These are phyloP conservation scores for Peribolospora baueri DNA, from an alignment of 768 basidiomycete species.

Conservation along the genomic window DNA sequence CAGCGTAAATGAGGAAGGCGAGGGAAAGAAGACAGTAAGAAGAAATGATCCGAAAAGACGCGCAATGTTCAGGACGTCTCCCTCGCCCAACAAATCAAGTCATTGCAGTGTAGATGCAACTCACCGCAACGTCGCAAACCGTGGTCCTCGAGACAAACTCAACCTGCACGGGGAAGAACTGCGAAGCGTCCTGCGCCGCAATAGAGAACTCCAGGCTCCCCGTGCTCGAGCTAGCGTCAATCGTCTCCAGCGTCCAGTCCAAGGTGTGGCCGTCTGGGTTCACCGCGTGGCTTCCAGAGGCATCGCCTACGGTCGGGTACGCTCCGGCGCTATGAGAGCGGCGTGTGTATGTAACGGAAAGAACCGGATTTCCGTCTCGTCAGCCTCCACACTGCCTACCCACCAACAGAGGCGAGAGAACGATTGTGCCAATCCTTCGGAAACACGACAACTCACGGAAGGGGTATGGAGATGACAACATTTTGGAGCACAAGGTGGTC, in stretches of 20 bases:
- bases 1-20: conserved; percentile 3
- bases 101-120: conserved; percentile 1
- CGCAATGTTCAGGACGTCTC: not conserved
- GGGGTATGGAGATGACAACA: conserved; percentile 68
- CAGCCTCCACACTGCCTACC: too few species aligned
- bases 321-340: conserved; percentile 37
- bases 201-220: conserved; percentile 82
- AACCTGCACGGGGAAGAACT: conserved; percentile 81
- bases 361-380: conserved; percentile 9
- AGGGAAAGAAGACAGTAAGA: not conserved
- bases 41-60: not conserved
- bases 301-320: conserved; percentile 44
- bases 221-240: conserved; percentile 33
- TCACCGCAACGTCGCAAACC: conserved; percentile 47
- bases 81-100: not conserved
- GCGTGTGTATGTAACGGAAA: conserved; percentile 12
- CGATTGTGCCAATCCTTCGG: too few species aligned
- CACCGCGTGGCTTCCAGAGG: conserved; percentile 47
- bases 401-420: too few species aligned
- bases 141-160: conserved; percentile 58
- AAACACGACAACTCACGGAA: conserved; percentile 41
- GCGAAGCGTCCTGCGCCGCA: conserved; percentile 52
- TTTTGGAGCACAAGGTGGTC: conserved; percentile 69
- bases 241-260: conserved; percentile 54
- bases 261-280: conserved; percentile 56